Percentiles rank a stretch among this genome's conserved stretches.
These are phyloP conservation scores for Diversispora eburnea DNA, from an alignment of 192 early-diverging fungal genomes.

Conservation along the genomic window DNA sequence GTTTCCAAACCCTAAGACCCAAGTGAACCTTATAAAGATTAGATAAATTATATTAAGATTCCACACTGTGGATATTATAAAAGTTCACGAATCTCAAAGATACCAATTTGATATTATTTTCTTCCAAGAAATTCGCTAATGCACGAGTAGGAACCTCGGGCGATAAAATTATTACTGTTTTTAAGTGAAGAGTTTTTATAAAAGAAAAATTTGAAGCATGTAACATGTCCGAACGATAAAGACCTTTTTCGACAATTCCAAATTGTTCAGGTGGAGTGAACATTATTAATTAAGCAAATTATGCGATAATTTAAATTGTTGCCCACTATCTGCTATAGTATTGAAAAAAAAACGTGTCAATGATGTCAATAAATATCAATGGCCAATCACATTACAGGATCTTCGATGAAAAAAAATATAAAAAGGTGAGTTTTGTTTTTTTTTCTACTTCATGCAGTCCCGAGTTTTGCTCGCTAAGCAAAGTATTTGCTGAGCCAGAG, in stretches of 20 bases:
- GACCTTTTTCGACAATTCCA: constrained; percentile 82
- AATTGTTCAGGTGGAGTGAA: constrained; percentile 76
- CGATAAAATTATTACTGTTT: constrained; percentile 78
- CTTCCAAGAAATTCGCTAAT: constrained; percentile 72
- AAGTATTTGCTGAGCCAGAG: no score
- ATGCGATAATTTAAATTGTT: no score
- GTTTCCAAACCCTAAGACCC: constrained; percentile 64
- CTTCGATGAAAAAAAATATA: no score
- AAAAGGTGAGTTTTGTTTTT: no score
- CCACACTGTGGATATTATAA: background rate
- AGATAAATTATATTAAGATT: background rate
- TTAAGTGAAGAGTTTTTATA: constrained; percentile 71
- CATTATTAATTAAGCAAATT: constrained; percentile 11
- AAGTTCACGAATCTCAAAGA: constrained; percentile 7
- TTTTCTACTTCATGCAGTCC: no score
- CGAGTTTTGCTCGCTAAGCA: no score
- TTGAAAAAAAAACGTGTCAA: no score
- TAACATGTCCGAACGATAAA: constrained; percentile 82
- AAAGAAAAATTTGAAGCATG: constrained; percentile 73
- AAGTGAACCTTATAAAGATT: constrained; percentile 46
- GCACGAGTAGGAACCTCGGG: constrained; percentile 77
- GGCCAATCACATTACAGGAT: no score
- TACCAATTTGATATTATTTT: constrained; percentile 62
- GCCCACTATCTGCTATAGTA: no score
- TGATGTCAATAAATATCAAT: no score